Evolutionary conservation across 441 rosid species (phyloP), one percentile per base, ranked within the genome.

Genomic region (Euphorbia schlechtendalii): DNA sequence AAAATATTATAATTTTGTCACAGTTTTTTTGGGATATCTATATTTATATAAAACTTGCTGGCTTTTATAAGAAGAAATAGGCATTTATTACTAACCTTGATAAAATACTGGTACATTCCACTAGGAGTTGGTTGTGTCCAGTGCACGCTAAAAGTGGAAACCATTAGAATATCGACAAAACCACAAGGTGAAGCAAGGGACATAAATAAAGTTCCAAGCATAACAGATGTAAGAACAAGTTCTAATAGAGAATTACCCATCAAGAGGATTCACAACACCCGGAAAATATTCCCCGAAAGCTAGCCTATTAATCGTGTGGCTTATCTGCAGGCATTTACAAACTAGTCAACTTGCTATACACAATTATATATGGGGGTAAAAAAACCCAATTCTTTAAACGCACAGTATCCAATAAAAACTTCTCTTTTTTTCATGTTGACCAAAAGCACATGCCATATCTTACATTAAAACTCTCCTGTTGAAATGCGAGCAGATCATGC

Each of bases 91-190:
- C 54, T 61, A 71, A 86, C 99, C 97, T 93, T 93, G 72, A 93
- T 77, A 71, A 93, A 93, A 67, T 93, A 93, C 78, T 93, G 97
- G 79, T 90, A 93, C 99, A 93, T 93, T 71, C 92, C 97, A 78
- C 82, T 81, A 8, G 95, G 92, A 14, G 89, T 72, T 71, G 81
- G 85, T 77, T 88, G 99, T n/a, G 74, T 82, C 97, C 97, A 88
- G 21, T 83, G 81, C 72, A 88, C 93, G 18, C 97, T 93, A 88
- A 60, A 73, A 34, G 48, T 61, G 24, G 41, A 53, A 63, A 57
- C 18, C 53, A 40, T 22, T 63, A 22, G 21, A 32, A 51, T 5
- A 41, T 32, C n/a, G 52, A 34, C 38, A 65, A 71, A 7, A 27
- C 40, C 4, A 63, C 18, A 58, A 27, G 32, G 43, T 25, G 12